Percentiles rank a stretch among this genome's conserved stretches.
phyloP scores from a whole-genome alignment of 768 basidiomycete species.

The Mycena chlorophos region DNA sequence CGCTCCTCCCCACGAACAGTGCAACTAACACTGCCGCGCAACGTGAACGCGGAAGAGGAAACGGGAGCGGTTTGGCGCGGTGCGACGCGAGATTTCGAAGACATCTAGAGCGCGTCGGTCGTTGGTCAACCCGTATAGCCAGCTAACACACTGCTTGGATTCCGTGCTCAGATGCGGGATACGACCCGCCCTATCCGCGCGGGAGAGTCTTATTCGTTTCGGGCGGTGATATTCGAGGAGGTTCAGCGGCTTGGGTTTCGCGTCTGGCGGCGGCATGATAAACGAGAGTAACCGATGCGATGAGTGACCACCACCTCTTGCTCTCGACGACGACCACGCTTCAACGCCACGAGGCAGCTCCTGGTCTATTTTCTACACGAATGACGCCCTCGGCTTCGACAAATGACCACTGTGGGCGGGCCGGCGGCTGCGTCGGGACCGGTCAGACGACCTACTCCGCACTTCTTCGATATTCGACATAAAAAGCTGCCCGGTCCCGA shows the following conservation, averaged over 20 bases:
- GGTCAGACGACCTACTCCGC: not conserved
- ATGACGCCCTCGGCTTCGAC: no score
- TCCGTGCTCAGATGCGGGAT: constrained; percentile 52
- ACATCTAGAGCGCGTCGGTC: constrained; percentile 41
- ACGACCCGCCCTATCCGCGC: no score
- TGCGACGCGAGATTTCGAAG: constrained; percentile 57
- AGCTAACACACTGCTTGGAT: constrained; percentile 46
- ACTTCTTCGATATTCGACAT: not conserved
- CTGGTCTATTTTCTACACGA: no score
- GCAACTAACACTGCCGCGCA: constrained; percentile 81
- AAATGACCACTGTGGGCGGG: not conserved
- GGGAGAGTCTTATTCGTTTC: constrained; percentile 35
- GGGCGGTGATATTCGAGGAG: constrained; percentile 53
- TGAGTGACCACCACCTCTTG: no score
- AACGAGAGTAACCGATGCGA: no score
- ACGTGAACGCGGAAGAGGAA: constrained; percentile 54
- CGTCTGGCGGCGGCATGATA: no score
- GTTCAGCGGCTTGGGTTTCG: constrained; percentile 33
- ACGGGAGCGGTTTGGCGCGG: constrained; percentile 38
- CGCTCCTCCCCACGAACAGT: constrained; percentile 78
- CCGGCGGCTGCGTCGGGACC: not conserved
- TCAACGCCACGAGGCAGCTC: no score
- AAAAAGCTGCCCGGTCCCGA: not conserved
- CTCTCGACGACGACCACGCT: no score
- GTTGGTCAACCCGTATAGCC: not conserved